These are phyloP conservation scores for Ilyonectria sp. DNA, from an alignment of 2,329 filamentous ascomycete genomes.

Conservation along the genomic window DNA sequence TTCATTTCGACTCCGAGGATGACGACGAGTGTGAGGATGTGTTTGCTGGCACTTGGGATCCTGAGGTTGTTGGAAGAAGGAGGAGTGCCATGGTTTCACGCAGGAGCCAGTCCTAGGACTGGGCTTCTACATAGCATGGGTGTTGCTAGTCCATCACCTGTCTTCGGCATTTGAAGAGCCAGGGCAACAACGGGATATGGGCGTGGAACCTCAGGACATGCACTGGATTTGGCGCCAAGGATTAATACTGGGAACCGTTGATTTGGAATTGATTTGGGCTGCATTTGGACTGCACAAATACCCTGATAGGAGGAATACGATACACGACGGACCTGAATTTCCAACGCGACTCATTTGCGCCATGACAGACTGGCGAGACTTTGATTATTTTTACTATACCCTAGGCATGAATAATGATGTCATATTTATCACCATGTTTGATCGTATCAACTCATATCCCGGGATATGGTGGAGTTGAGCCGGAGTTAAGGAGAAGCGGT, in stretches of 20 bases:
- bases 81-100: constrained; percentile 57
- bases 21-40: constrained; percentile 78
- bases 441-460: not conserved
- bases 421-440: not conserved
- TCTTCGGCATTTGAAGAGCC: not conserved
- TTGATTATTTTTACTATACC: constrained; percentile 22
- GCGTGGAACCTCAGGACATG: constrained; percentile 16
- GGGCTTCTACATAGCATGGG: constrained; percentile 5
- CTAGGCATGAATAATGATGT: not conserved
- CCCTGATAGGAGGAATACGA: constrained; percentile 31
- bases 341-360: constrained; percentile 10
- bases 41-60: constrained; percentile 74
- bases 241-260: constrained; percentile 23
- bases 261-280: constrained; percentile 19
- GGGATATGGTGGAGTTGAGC: not conserved
- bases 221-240: constrained; percentile 41
- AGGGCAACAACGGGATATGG: not conserved
- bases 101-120: constrained; percentile 40
- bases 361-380: constrained; percentile 11
- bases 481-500: not conserved
- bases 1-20: constrained; percentile 75
- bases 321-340: constrained; percentile 26
- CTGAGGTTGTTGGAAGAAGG: constrained; percentile 64
- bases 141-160: constrained; percentile 4
- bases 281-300: constrained; percentile 38